Conservation (phyloP, 2,329 filamentous ascomycete species). For the Neonectria punicea region DNA sequence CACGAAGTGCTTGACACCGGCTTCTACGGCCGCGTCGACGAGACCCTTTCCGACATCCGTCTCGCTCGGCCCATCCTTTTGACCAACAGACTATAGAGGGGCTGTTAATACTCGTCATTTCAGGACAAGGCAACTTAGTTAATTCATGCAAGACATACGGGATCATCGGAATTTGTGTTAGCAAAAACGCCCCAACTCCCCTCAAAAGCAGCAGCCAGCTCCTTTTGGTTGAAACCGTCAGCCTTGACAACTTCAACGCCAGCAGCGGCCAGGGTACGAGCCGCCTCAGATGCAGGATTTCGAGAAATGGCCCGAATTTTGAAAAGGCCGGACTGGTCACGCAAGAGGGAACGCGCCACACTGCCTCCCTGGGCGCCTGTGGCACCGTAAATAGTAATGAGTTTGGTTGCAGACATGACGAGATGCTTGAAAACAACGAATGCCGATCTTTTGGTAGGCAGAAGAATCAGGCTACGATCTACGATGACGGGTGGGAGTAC, state of each 20-base stretch:
- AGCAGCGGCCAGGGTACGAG: neutral
- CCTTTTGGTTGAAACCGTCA: neutral
- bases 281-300: neutral
- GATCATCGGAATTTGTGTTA: slow-evolving; percentile 5
- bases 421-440: no score
- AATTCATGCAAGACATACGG: neutral
- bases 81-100: neutral
- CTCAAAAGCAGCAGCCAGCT: neutral
- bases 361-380: neutral
- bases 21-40: slow-evolving; percentile 2
- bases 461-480: no score
- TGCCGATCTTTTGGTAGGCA: neutral
- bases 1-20: neutral
- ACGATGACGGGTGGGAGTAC: no score
- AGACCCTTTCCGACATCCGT: neutral
- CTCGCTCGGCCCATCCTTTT: neutral
- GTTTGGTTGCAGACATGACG: neutral
- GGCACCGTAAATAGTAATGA: neutral
- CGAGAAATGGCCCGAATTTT: neutral
- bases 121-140: neutral
- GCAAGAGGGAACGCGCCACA: neutral
- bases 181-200: slow-evolving; percentile 7
- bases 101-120: neutral
- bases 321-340: neutral
- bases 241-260: neutral